Evolutionary conservation across 2,329 filamentous ascomycete genomes (phyloP).

Genomic region (Colletotrichum lini): DNA sequence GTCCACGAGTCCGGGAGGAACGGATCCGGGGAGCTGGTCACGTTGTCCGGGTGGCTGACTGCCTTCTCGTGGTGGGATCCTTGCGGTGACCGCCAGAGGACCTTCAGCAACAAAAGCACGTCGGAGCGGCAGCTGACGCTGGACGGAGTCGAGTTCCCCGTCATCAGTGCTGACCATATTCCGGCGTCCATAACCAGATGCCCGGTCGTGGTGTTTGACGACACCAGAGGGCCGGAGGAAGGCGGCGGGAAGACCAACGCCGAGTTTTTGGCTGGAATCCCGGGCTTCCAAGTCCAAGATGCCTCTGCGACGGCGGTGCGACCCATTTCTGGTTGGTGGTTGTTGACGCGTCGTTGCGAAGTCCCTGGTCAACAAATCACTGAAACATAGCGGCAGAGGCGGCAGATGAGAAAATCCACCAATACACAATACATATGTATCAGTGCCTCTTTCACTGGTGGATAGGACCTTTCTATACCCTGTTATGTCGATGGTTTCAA

Average conservation of each 20-base stretch:
- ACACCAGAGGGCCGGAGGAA: not conserved
- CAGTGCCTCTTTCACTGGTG: too few relatives aligned
- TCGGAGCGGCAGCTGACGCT: not conserved
- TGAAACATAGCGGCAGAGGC: too few relatives aligned
- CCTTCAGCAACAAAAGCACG: not conserved
- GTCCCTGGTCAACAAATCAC: too few relatives aligned
- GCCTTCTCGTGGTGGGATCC: constrained; percentile 41
- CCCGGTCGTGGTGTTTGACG: not conserved
- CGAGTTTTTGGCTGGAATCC: constrained; percentile 12
- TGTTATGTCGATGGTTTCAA: too few relatives aligned
- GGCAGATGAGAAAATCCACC: too few relatives aligned
- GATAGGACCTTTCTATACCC: too few relatives aligned
- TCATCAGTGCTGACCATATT: constrained; percentile 8
- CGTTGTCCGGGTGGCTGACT: constrained; percentile 38
- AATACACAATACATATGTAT: too few relatives aligned
- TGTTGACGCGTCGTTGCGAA: not conserved
- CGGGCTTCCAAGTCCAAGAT: constrained; percentile 18
- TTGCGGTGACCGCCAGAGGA: constrained; percentile 1
- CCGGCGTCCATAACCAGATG: constrained; percentile 7
- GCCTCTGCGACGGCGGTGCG: constrained; percentile 11
- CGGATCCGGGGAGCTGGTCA: not conserved
- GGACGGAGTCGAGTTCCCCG: constrained; percentile 10
- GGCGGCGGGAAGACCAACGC: not conserved
- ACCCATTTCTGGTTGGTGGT: constrained; percentile 15
- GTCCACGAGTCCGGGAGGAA: constrained; percentile 33